Conservation (phyloP, 106 monocot species). For the Allium fistulosum region DNA sequence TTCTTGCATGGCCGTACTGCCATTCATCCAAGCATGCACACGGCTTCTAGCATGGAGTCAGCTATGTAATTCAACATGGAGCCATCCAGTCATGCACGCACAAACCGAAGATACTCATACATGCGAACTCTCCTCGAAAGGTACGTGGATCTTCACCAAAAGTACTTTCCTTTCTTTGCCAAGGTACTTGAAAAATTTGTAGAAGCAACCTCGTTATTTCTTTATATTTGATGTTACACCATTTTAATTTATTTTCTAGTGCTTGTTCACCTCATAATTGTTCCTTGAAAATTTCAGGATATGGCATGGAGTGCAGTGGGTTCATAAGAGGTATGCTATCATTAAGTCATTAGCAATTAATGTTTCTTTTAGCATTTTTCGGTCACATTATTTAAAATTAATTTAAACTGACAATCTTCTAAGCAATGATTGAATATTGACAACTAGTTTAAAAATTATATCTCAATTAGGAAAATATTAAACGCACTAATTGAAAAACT, state of each 20-base stretch:
- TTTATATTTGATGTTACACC: background rate
- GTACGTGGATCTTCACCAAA: slow-evolving; percentile 47
- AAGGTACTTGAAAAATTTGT: slow-evolving; percentile 23
- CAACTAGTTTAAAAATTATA: background rate
- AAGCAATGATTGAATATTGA: background rate
- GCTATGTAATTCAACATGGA: no score
- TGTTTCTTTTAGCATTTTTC: background rate
- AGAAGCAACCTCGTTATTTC: background rate
- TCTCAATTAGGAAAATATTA: background rate
- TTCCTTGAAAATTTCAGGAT: slow-evolving; percentile 24
- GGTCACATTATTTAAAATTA: background rate
- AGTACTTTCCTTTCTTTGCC: slow-evolving; percentile 93
- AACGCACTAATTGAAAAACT: no score
- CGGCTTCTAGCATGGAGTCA: no score
- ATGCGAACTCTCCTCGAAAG: no score
- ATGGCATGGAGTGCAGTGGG: slow-evolving; percentile 79
- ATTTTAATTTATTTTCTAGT: background rate
- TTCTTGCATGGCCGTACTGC: no score
- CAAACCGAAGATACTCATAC: no score
- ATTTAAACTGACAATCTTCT: background rate
- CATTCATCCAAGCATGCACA: no score
- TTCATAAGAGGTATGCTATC: slow-evolving; percentile 66
- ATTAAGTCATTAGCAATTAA: background rate
- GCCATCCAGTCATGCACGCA: no score
- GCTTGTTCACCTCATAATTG: background rate